Percentiles rank a stretch among this genome's conserved stretches.
Evolutionary conservation across 257 asterid species (phyloP).

Genomic region (Fraxinus americana): DNA sequence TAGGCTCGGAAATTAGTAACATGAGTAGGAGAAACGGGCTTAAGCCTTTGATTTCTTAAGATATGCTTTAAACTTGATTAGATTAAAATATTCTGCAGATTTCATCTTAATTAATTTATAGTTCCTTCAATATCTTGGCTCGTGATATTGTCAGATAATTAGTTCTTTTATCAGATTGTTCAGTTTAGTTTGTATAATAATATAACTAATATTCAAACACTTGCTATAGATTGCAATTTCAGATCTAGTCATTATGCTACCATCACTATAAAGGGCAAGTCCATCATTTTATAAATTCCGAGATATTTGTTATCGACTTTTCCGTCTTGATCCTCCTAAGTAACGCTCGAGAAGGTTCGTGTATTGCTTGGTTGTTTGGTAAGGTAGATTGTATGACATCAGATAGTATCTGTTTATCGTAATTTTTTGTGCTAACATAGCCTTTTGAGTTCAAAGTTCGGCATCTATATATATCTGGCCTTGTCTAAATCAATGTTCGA

Average conservation of each 20-base stretch:
- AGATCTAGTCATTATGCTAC: not conserved
- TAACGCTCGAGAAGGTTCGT: not conserved
- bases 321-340: not conserved
- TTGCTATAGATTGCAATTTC: not conserved
- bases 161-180: not conserved
- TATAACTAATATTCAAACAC: not conserved
- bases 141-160: slow-evolving; percentile 24
- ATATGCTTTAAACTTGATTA: slow-evolving; percentile 3
- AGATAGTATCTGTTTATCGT: not conserved
- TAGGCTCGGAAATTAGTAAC: not conserved
- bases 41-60: not conserved
- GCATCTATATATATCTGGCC: not conserved
- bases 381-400: not conserved
- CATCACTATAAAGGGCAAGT: not conserved
- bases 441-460: not conserved
- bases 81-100: slow-evolving; percentile 9
- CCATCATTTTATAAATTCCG: not conserved
- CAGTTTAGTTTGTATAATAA: not conserved
- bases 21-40: not conserved
- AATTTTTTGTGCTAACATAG: too few species aligned
- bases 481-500: not conserved
- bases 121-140: slow-evolving; percentile 20
- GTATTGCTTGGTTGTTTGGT: not conserved
- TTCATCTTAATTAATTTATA: not conserved
- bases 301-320: not conserved